phyloP scores from a whole-genome alignment of 164 flowering plant species.

The Hamamelis virginiana region DNA sequence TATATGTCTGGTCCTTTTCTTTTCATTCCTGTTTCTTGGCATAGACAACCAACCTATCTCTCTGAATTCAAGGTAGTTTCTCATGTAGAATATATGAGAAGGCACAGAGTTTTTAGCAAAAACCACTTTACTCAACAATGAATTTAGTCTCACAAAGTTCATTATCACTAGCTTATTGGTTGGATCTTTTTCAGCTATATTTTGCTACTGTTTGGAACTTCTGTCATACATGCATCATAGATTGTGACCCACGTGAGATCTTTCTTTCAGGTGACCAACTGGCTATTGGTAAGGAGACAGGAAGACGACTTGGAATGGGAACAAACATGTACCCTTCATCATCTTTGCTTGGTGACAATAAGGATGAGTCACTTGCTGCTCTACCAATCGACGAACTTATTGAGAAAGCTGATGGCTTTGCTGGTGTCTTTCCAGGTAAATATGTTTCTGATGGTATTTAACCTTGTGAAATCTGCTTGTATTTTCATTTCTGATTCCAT shows the following conservation, averaged over 20 bases:
- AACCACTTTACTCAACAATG: too few species aligned
- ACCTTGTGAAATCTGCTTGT: neutral
- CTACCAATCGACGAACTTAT: constrained; percentile 30
- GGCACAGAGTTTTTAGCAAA: too few species aligned
- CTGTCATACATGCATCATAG: too few species aligned
- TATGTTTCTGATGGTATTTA: neutral
- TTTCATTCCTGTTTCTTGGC: too few species aligned
- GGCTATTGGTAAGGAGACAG: constrained; percentile 32
- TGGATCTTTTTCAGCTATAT: too few species aligned
- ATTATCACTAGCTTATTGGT: too few species aligned
- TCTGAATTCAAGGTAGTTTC: too few species aligned
- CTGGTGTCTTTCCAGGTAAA: constrained; percentile 39
- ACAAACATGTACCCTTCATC: constrained; percentile 40
- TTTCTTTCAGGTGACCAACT: constrained; percentile 29
- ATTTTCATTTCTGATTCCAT: neutral
- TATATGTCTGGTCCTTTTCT: too few species aligned
- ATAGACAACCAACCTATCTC: too few species aligned
- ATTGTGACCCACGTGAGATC: neutral
- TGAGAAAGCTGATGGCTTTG: constrained; percentile 36
- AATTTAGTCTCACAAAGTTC: too few species aligned
- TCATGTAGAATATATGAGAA: too few species aligned
- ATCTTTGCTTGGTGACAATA: constrained; percentile 23
- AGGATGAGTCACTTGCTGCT: constrained; percentile 21
- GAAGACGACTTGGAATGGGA: constrained; percentile 36
- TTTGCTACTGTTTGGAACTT: too few species aligned